Base-by-base conservation (phyloP, 805 yeast species). In the Lipomyces mesembrius region DNA sequence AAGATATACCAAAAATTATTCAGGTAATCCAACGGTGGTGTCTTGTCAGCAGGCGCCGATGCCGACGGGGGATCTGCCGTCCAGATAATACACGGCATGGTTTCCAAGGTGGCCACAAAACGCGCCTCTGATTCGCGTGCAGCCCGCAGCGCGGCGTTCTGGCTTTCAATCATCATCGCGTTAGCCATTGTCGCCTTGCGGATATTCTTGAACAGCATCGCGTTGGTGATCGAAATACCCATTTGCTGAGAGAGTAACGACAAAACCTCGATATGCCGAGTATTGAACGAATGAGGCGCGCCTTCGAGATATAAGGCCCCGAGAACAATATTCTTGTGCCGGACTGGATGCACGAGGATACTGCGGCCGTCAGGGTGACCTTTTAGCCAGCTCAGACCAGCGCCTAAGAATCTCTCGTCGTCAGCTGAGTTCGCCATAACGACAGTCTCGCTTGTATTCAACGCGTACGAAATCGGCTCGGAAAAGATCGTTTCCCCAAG, bases 1-100 rank as follows among this genome's bases (percentile, higher is more conserved):
- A 65, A 61, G 22, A 53, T 60, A 43, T 66, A 71, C 71, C 72
- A 68, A 49, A 57, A 71, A 7, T 70, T 51, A 52, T 71, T 71
- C 22, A 68, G 53, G 56, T 68, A 71, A 20, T 71, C 73, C 27
- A 68, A 29, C 2, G 52, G 37, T 9, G 57, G 43, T 35, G 55
- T n/a, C 52, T 59, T 34, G 51, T 56, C 65, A 2, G 35, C 55
- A 12, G 39, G 29, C 11, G 25, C 52, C 1, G 22, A 17, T 8
- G 46, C 59, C 34, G 20, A n/a, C 4, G 63, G 63, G 12, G 67
- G 64, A 60, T 70, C 68, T 9, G 73, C 61, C 17, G 65, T 69
- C 71, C 70, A 70, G 49, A 71, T 69, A 32, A 71, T 71, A 57
- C 74, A 71, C 6, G 73, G 74, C 61, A 71, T 60, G 14, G 74